phyloP scores from a whole-genome alignment of 345 rosid species.

The Sonneratia caseolaris region DNA sequence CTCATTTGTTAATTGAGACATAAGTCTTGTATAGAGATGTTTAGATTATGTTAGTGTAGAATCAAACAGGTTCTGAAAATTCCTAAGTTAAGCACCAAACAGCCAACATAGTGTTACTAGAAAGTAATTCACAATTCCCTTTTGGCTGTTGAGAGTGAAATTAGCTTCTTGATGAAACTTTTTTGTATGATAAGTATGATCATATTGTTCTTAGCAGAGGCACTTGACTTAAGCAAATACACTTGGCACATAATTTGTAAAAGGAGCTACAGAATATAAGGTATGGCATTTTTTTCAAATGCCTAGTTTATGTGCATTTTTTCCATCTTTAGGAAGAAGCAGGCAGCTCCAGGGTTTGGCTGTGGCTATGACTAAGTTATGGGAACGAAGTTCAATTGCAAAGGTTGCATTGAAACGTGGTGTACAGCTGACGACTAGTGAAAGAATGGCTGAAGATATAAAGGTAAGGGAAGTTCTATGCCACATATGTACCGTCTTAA shows the following conservation, averaged over 20 bases:
- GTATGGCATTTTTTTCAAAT: not conserved
- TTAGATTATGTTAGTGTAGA: not conserved
- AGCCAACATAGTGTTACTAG: not conserved
- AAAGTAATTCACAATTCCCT: not conserved
- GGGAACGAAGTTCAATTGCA: slow-evolving; percentile 78
- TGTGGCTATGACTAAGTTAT: slow-evolving; percentile 64
- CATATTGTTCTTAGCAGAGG: not conserved
- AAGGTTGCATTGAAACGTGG: slow-evolving; percentile 91
- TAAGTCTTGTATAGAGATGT: not conserved
- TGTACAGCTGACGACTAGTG: slow-evolving; percentile 81
- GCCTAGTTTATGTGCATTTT: slow-evolving; percentile 11
- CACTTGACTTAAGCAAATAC: not conserved
- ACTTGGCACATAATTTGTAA: not conserved
- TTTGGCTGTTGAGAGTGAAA: not conserved
- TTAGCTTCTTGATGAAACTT: not conserved
- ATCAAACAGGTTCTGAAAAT: not conserved
- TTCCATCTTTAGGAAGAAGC: slow-evolving; percentile 59
- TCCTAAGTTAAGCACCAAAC: not conserved
- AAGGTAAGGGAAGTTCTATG: slow-evolving; percentile 39
- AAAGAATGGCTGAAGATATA: slow-evolving; percentile 95
- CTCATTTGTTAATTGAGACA: not conserved
- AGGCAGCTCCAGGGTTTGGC: slow-evolving; percentile 93
- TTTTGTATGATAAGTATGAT: not conserved
- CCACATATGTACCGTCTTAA: not conserved
- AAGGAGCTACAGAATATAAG: not conserved